A percentile compares a stretch with the other conserved stretches of the same genome.
phyloP scores from a whole-genome alignment of 352 stramenopile species.

The Globisporangium camurandrum region DNA sequence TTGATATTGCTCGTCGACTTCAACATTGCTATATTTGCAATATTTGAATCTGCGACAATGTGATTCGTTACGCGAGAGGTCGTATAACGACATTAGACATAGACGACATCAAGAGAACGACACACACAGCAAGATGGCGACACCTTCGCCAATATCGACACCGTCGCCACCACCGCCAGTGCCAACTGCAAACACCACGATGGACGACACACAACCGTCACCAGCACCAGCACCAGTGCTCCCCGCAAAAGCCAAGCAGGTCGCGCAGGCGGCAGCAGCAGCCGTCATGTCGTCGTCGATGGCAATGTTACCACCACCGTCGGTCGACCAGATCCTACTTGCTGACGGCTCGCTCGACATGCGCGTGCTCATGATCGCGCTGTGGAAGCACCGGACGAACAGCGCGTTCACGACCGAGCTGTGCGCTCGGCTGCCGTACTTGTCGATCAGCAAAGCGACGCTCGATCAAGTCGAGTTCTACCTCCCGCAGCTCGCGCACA shows the following conservation, averaged over 20 bases:
- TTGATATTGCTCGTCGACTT: no score
- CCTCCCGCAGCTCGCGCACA: slow-evolving; percentile 72
- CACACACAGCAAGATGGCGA: not conserved
- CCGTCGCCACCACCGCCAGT: not conserved
- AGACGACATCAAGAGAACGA: no score
- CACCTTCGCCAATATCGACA: slow-evolving; percentile 1
- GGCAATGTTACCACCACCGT: not conserved
- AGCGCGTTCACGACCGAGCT: slow-evolving; percentile 48
- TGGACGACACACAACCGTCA: not conserved
- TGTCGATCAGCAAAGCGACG: slow-evolving; percentile 38
- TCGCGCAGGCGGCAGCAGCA: slow-evolving; percentile 3
- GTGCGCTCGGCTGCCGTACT: slow-evolving; percentile 44
- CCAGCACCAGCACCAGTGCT: not conserved
- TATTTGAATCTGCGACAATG: no score
- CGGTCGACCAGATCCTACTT: slow-evolving; percentile 26
- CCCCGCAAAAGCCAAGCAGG: slow-evolving; percentile 2
- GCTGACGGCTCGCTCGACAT: slow-evolving; percentile 55
- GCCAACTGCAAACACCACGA: not conserved
- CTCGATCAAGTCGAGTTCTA: slow-evolving; percentile 80
- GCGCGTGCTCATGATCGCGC: slow-evolving; percentile 56
- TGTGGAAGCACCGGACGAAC: slow-evolving; percentile 69
- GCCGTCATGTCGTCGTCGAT: not conserved
- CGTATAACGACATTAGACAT: no score
- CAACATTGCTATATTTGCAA: no score
- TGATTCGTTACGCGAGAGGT: no score